Evolutionary conservation across 1,284 basidiomycete genomes (phyloP).

Genomic region (Neonothopanus nambi): DNA sequence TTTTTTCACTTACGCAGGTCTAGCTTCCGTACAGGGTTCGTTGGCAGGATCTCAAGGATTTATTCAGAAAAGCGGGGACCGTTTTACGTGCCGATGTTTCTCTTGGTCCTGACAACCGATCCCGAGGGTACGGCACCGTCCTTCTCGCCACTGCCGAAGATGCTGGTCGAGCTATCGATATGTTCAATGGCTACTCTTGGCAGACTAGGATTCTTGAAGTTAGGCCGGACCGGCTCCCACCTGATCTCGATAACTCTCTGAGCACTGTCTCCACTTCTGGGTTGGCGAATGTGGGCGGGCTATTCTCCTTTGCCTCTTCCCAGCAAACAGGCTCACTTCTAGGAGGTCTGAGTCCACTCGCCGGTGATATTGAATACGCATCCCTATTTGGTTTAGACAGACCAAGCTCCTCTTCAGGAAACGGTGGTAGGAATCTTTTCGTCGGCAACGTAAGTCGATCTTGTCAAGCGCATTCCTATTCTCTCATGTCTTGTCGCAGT

Average conservation of each 20-base stretch:
- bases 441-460: conserved; percentile 57
- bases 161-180: conserved; percentile 84
- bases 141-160: conserved; percentile 90
- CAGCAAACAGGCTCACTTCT: background rate
- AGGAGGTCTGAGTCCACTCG: background rate
- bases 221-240: conserved; percentile 75
- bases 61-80: conserved; percentile 93
- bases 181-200: conserved; percentile 92
- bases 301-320: conserved; percentile 3
- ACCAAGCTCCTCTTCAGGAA: conserved; percentile 21
- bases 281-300: background rate
- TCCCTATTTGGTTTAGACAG: conserved; percentile 24
- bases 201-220: conserved; percentile 90
- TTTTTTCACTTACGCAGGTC: background rate
- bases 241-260: conserved; percentile 41
- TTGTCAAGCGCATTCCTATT: background rate
- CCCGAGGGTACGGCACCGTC: conserved; percentile 91
- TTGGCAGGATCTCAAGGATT: conserved; percentile 98
- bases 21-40: conserved; percentile 89
- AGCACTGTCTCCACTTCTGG: conserved; percentile 2
- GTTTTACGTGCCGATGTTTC: conserved; percentile 94
- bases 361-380: conserved; percentile 27
- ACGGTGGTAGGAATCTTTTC: conserved; percentile 62
- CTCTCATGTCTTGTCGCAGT: conserved; percentile 41
- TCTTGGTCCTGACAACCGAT: conserved; percentile 89